Evolutionary conservation across 2,329 filamentous ascomycete species (phyloP), one percentile per base, ranked within the genome.

Genomic region (Cryphonectria nitschkei): DNA sequence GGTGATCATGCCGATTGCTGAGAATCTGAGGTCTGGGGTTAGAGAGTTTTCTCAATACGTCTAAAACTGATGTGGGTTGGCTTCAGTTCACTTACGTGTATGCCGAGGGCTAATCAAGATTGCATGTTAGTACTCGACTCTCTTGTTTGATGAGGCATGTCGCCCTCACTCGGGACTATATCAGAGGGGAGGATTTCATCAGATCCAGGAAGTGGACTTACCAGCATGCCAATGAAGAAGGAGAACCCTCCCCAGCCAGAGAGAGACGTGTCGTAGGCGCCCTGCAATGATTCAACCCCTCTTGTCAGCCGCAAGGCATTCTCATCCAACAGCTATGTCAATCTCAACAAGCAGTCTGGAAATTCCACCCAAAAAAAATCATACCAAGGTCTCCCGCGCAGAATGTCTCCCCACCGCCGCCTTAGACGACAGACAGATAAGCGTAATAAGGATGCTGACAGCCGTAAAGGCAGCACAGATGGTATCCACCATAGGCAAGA

Each of bases 1-100:
- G 0, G 86, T 84, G 68, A 90, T 86, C 88, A 90, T 90, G 2
- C 88, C 88, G 34, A 90, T 82, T 2, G 87, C 88, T 0, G 85
- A 85, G 74, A 89, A 89, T 0, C 78, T 81, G 50, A 2, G 34
- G 5, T 7, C 6, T 22, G n/a, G 22, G 22, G 69, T 2, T n/a
- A 50, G 46, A 73, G 64, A 3, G 14, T 34, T 19, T 19, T 22
- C 19, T 37, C 22, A 41, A 62, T 8, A 26, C 11, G 34, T 37
- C 3, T 39, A 19, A 4, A 34, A 1, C 19, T n/a, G 16, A 13
- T 29, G 34, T 4, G 7, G n/a, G 34, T 13, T 26, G 26, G 41
- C 13, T 26, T 9, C 2, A n/a, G 16, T 19, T 46, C 0, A 43
- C 79, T 76, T 63, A 80, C 73, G 84, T 86, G 74, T 88, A 89